Evolutionary conservation across 257 asterid species (phyloP).

Genomic region (Linaria vulgaris): DNA sequence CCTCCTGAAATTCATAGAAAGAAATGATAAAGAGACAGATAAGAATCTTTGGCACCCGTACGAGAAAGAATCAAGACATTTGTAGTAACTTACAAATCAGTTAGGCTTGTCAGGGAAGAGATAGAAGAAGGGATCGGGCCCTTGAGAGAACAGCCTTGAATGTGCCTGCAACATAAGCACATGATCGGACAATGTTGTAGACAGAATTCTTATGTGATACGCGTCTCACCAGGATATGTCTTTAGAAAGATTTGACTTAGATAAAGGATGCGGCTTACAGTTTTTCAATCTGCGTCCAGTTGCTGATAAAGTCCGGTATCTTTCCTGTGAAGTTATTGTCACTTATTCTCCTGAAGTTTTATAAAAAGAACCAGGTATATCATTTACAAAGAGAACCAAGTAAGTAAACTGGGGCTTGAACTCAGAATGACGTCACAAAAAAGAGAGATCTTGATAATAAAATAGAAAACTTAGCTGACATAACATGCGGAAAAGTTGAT

Average conservation of each 20-base stretch:
- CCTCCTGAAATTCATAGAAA: conserved; percentile 74
- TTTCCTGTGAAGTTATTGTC: conserved; percentile 90
- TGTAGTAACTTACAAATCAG: conserved; percentile 62
- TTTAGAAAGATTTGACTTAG: not conserved
- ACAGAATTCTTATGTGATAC: conserved; percentile 3
- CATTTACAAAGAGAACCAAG: conserved; percentile 2
- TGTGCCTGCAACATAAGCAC: conserved; percentile 55
- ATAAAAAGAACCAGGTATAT: not conserved
- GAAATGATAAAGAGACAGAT: conserved; percentile 1
- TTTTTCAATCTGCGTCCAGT: conserved; percentile 70
- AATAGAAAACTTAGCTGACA: no score
- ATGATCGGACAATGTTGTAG: conserved; percentile 17
- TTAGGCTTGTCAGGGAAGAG: conserved; percentile 61
- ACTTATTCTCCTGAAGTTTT: conserved; percentile 62
- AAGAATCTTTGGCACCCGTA: conserved; percentile 9
- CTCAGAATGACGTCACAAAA: not conserved
- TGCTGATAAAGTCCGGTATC: conserved; percentile 79
- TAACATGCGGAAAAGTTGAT: no score
- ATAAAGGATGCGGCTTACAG: conserved; percentile 51
- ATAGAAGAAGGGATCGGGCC: conserved; percentile 86
- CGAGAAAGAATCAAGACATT: not conserved
- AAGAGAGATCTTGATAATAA: no score
- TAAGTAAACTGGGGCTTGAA: not conserved
- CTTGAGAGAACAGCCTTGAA: conserved; percentile 86
- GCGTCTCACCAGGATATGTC: not conserved